Evolutionary conservation across 1,284 basidiomycete genomes (phyloP).

Genomic region (Ceratobasidium sp.): DNA sequence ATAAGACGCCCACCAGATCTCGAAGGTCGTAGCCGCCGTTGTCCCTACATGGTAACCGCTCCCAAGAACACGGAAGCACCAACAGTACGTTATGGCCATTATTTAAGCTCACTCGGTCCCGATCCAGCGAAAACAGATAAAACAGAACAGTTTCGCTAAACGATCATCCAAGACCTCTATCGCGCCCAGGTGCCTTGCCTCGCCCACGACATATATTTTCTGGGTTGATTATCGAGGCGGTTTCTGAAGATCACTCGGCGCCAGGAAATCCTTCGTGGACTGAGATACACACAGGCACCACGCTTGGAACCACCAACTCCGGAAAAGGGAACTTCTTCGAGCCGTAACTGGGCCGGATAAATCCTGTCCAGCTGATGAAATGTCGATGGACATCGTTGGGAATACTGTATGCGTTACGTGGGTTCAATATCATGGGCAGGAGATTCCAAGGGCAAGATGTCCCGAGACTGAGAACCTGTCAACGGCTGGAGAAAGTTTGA

Average conservation of each 20-base stretch:
- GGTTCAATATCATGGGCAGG: background rate
- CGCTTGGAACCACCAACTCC: too few species aligned
- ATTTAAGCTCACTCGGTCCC: constrained; percentile 2
- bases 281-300: too few species aligned
- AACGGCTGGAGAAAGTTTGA: background rate
- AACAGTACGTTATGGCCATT: background rate
- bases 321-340: too few species aligned
- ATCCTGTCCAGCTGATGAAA: too few species aligned
- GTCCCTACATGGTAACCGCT: too few species aligned
- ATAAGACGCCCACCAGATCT: constrained; percentile 1
- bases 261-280: too few species aligned
- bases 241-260: too few species aligned
- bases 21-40: background rate
- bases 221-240: background rate
- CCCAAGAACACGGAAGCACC: constrained; percentile 8
- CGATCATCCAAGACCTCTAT: constrained; percentile 3
- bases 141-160: background rate
- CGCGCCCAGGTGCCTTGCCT: background rate
- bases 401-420: background rate
- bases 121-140: background rate
- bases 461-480: background rate
- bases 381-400: background rate
- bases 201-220: background rate
- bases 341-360: too few species aligned
- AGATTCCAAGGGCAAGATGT: background rate